These are phyloP conservation scores for Sonneratia alba DNA, from an alignment of 345 rosid species.

Conservation along the genomic window DNA sequence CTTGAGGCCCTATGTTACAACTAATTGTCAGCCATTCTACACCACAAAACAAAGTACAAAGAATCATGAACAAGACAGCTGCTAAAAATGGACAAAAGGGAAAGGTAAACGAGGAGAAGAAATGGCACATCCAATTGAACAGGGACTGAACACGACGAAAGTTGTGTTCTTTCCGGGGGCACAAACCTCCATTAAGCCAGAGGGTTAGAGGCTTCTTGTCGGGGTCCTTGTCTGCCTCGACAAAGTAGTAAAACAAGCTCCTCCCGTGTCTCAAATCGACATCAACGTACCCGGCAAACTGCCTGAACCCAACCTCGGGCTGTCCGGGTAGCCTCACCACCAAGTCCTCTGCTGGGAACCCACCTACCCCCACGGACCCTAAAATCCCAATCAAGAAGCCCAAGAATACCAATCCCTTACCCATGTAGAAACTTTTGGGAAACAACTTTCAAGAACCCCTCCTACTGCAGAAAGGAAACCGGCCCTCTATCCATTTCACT, in stretches of 20 bases:
- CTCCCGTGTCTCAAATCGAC: slow-evolving; percentile 63
- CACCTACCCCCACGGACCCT: slow-evolving; percentile 13
- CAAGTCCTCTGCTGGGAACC: slow-evolving; percentile 63
- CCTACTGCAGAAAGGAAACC: slow-evolving; percentile 6
- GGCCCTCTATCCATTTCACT: background rate
- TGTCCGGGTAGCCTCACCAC: slow-evolving; percentile 73
- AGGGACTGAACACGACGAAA: slow-evolving; percentile 3
- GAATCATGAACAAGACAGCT: background rate
- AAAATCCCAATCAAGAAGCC: slow-evolving; percentile 15
- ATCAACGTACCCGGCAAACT: slow-evolving; percentile 76
- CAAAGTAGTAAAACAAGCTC: slow-evolving; percentile 89
- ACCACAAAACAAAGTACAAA: background rate
- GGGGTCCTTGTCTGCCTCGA: slow-evolving; percentile 63
- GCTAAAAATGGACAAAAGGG: background rate
- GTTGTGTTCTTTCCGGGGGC: background rate
- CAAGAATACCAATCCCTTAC: slow-evolving; percentile 15
- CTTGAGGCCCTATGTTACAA: background rate
- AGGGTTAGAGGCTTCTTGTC: slow-evolving; percentile 61
- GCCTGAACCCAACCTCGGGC: slow-evolving; percentile 61
- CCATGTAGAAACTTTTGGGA: background rate
- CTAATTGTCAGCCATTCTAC: background rate
- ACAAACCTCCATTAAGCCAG: slow-evolving; percentile 89
- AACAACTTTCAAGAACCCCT: background rate
- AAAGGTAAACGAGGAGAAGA: background rate
- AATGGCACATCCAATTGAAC: background rate